Base-by-base conservation (phyloP, 257 asterid genomes). In the Ligustrum vulgare region DNA sequence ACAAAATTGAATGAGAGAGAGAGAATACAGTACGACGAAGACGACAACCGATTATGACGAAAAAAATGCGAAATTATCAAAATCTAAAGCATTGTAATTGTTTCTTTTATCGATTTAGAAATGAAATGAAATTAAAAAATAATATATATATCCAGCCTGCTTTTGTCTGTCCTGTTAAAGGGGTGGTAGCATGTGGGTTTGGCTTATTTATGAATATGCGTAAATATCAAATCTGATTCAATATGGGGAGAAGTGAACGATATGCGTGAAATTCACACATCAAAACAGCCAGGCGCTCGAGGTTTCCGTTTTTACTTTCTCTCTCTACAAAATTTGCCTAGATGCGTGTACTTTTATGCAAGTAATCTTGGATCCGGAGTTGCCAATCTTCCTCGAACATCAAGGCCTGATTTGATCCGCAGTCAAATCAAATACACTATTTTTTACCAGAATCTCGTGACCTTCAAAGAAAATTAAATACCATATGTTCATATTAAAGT, bases 41-140 rank as follows among this genome's bases (percentile, higher is more conserved):
- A 13, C 35, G 75, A 64, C 82, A 70, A 72, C 76, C 70, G 77
- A 84, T 74, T 56, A 32, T 49, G 80, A 73, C 69, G 73, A 84
- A 70, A 67, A 67, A 69, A 31, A 23, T 23, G 33, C 66, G 16
- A 8, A 23, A 58, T 23, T 58, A 58, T 23, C 66, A 23, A 58
- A 60, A 22, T 60, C 67, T 25, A 60, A 51, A 60, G 23, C 34
- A 60, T 25, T 18, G 67, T 34, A 60, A 23, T 60, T 22, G 18
- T 60, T 60, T 60, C 67, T 60, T 60, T n/a, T 60, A 23, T 10
- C 18, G 39, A 80, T 72, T 74, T 16, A 39, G 70, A 65, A 77
- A 67, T 70, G 70, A 65, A 77, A 67, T 70, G 45, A 37, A 34
- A 5, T 5, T 35, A 12, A 65, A 36, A 39, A 39, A 39, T 9